These are phyloP conservation scores for Teratosphaeriaceae sp. DNA, from an alignment of 2,329 filamentous ascomycete genomes.

Conservation along the genomic window DNA sequence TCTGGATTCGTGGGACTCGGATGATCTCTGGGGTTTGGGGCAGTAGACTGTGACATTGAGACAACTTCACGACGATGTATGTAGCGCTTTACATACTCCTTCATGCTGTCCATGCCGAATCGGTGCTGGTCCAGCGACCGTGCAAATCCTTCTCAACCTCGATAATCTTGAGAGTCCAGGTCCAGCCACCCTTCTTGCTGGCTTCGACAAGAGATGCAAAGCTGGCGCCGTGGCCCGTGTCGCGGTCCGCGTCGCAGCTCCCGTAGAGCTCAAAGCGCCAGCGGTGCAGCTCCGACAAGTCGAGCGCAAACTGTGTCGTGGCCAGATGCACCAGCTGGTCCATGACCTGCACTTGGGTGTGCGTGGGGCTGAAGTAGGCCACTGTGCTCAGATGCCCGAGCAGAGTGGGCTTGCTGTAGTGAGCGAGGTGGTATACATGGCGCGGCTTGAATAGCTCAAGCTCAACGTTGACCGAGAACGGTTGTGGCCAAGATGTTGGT, in stretches of 20 bases:
- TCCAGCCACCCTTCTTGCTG: slow-evolving; percentile 1
- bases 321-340: neutral
- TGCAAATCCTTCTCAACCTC: neutral
- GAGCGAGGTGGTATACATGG: neutral
- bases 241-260: neutral
- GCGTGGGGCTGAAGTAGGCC: neutral
- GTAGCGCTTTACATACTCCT: too few species aligned
- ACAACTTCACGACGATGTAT: too few species aligned
- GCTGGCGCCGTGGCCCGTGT: neutral
- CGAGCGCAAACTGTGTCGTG: neutral
- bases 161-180: neutral
- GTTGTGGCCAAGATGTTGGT: neutral
- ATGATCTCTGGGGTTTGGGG: too few species aligned
- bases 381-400: neutral
- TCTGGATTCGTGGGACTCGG: too few species aligned
- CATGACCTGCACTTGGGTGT: neutral
- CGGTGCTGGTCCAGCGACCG: neutral
- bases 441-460: neutral
- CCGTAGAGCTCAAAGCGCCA: neutral
- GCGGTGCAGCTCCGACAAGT: neutral
- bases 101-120: too few species aligned
- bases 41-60: too few species aligned
- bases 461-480: neutral
- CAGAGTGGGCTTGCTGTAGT: neutral
- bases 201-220: neutral